These are phyloP conservation scores for Cerioporus squamosus DNA, from an alignment of 1,284 basidiomycete genomes.

Conservation along the genomic window DNA sequence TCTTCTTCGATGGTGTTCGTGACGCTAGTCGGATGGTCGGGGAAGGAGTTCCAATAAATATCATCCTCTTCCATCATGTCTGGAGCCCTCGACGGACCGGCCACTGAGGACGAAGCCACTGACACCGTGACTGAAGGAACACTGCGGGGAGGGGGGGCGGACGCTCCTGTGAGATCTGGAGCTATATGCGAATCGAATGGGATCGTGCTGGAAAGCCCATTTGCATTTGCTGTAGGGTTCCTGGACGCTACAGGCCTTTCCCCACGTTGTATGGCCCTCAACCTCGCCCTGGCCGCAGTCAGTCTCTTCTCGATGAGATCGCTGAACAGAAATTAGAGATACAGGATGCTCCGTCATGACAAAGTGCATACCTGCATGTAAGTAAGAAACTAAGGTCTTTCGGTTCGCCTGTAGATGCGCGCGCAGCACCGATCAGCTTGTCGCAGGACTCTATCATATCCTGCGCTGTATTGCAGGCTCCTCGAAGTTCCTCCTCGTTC, in stretches of 20 bases:
- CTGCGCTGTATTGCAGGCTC: conserved; percentile 7
- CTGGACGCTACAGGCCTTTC: conserved; percentile 5
- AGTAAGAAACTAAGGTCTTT: conserved; percentile 11
- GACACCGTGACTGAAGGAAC: background rate
- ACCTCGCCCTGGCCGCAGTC: background rate
- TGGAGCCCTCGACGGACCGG: background rate
- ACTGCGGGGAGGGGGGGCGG: too few relatives aligned
- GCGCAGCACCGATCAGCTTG: conserved; percentile 19
- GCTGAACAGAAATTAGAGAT: background rate
- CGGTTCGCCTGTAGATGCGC: conserved; percentile 12
- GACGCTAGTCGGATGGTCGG: conserved; percentile 6
- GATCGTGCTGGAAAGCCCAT: background rate
- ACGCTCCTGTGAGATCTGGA: too few relatives aligned
- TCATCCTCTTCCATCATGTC: conserved; percentile 10
- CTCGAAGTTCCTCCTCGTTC: conserved; percentile 21
- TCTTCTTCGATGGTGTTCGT: background rate
- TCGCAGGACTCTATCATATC: conserved; percentile 10
- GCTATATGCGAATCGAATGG: background rate
- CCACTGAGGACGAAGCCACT: background rate
- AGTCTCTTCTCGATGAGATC: conserved; percentile 12
- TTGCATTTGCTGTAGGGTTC: background rate
- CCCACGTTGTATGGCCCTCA: conserved; percentile 18
- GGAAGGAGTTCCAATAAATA: conserved; percentile 17
- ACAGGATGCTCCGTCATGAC: too few relatives aligned
- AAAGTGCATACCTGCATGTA: conserved; percentile 2